phyloP scores from a whole-genome alignment of 1,139 yeast genomes.

The Suhomyces terraborum region DNA sequence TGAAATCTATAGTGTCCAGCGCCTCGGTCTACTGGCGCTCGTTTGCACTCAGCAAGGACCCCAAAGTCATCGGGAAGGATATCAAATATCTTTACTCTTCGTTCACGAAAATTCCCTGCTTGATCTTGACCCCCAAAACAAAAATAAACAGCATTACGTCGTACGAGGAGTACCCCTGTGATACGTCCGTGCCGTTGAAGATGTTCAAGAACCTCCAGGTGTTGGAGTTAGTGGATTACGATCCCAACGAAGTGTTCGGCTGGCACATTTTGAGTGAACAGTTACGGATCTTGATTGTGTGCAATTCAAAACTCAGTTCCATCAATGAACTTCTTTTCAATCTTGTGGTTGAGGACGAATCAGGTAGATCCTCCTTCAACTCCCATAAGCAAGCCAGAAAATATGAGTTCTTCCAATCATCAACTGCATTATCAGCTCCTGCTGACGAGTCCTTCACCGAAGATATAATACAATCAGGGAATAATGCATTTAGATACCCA shows the following conservation, averaged over 20 bases:
- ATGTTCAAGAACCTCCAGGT: conserved; percentile 65
- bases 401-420: conserved; percentile 15
- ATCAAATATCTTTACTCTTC: conserved; percentile 62
- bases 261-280: conserved; percentile 62
- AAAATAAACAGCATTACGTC: conserved; percentile 57
- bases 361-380: conserved; percentile 44
- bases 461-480: conserved; percentile 14
- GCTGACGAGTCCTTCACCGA: conserved; percentile 13
- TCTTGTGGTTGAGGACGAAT: conserved; percentile 58
- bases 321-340: conserved; percentile 52
- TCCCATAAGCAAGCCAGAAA: conserved; percentile 27
- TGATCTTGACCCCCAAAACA: conserved; percentile 59
- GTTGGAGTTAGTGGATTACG: conserved; percentile 59
- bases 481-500: conserved; percentile 29
- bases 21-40: conserved; percentile 50
- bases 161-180: conserved; percentile 72
- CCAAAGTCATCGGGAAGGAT: conserved; percentile 48
- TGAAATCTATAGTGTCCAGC: conserved; percentile 55
- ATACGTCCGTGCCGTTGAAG: conserved; percentile 63
- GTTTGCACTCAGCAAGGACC: conserved; percentile 41
- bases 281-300: conserved; percentile 55
- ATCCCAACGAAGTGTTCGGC: conserved; percentile 66
- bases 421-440: conserved; percentile 9
- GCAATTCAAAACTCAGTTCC: conserved; percentile 52
- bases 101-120: conserved; percentile 66